phyloP scores from a whole-genome alignment of 78 protist species.

The Corallochytrium limacisporum region DNA sequence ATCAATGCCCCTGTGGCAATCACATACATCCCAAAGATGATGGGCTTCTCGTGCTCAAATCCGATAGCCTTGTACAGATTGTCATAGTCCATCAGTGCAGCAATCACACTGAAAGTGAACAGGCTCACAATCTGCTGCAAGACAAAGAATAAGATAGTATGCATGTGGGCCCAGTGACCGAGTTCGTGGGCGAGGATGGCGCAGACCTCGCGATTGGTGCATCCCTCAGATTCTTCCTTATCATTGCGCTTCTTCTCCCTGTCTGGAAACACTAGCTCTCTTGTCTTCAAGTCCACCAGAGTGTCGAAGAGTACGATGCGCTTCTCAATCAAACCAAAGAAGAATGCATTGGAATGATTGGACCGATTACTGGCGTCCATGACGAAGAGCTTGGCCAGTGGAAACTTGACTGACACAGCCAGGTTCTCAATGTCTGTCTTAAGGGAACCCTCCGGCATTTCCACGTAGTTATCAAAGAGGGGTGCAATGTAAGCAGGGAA shows the following conservation, averaged over 20 bases:
- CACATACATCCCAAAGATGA: constrained; percentile 10
- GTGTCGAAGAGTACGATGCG: constrained; percentile 75
- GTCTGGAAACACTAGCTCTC: neutral
- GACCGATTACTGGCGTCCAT: constrained; percentile 53
- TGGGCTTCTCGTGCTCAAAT: neutral
- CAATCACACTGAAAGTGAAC: constrained; percentile 13
- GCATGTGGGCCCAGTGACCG: constrained; percentile 55
- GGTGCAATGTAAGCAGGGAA: constrained; percentile 64
- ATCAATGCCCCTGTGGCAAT: constrained; percentile 1
- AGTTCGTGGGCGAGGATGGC: constrained; percentile 69
- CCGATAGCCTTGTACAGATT: constrained; percentile 41
- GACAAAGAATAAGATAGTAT: constrained; percentile 24
- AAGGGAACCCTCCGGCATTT: neutral
- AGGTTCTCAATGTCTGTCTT: constrained; percentile 1
- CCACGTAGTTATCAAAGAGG: constrained; percentile 49
- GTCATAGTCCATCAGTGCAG: constrained; percentile 22
- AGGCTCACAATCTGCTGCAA: constrained; percentile 3
- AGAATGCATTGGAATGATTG: constrained; percentile 47
- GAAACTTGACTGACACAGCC: constrained; percentile 20
- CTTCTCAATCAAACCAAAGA: constrained; percentile 63
- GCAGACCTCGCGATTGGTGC: constrained; percentile 18
- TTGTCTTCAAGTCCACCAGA: no score
- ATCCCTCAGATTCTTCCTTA: neutral
- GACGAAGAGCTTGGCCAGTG: constrained; percentile 36
- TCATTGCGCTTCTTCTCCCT: neutral